Percentiles rank a stretch among this genome's conserved stretches.
These are phyloP conservation scores for Penicillium sp. DNA, from an alignment of 2,329 filamentous ascomycete genomes.

Conservation along the genomic window DNA sequence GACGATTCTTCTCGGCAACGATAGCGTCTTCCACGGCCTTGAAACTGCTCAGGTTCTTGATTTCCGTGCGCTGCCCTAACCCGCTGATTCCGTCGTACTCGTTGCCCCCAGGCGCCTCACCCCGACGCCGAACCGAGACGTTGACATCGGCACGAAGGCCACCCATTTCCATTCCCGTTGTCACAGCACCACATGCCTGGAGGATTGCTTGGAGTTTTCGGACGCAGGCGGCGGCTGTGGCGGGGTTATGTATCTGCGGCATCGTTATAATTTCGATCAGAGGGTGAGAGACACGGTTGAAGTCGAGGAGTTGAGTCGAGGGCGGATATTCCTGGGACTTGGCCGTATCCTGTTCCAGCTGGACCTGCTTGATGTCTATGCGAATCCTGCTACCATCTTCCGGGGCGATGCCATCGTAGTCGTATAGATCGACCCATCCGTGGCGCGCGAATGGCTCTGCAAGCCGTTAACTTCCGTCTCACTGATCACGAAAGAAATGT, in stretches of 20 bases:
- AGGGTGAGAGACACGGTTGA: slow-evolving; percentile 88
- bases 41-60: slow-evolving; percentile 94
- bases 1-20: slow-evolving; percentile 82
- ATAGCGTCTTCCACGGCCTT: slow-evolving; percentile 95
- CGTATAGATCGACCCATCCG: slow-evolving; percentile 67
- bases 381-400: slow-evolving; percentile 68
- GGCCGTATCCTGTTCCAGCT: slow-evolving; percentile 96
- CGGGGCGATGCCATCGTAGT: slow-evolving; percentile 74
- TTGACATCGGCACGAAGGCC: slow-evolving; percentile 93
- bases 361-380: slow-evolving; percentile 86
- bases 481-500: not conserved
- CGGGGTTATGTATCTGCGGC: slow-evolving; percentile 81
- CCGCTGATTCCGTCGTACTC: slow-evolving; percentile 58
- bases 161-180: slow-evolving; percentile 88
- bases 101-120: slow-evolving; percentile 42
- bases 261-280: slow-evolving; percentile 93
- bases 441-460: slow-evolving; percentile 63
- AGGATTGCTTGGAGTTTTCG: slow-evolving; percentile 83
- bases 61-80: slow-evolving; percentile 87
- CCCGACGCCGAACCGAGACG: slow-evolving; percentile 72
- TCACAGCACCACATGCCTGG: slow-evolving; percentile 77
- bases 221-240: slow-evolving; percentile 83
- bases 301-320: slow-evolving; percentile 76
- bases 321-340: slow-evolving; percentile 81
- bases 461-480: slow-evolving; percentile 6